Evolutionary conservation across 164 flowering plant genomes (phyloP), one percentile per base, ranked within the genome.

Genomic region (Houttuynia cordata): DNA sequence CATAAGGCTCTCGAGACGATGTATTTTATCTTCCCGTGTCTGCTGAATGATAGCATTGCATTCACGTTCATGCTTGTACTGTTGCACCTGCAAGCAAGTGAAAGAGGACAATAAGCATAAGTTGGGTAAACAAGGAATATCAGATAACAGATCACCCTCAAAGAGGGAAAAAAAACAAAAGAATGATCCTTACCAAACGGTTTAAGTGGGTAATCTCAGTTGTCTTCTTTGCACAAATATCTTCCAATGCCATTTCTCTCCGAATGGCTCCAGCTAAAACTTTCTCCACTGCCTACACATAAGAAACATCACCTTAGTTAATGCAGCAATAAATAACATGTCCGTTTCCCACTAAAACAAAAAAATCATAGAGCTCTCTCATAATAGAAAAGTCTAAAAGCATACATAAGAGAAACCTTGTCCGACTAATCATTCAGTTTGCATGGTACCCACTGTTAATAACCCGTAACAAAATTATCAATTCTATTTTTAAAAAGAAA

Each of bases 221-320:
- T 62, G 80, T 65, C 80, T 91, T 91, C 73, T 77, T 88, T 42
- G 86, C 73, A 69, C 91, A 86, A 55, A 76, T 75, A 60, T 91
- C 97, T 73, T 91, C 95, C 12, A 94, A 68, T 61, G 99, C 96
- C 91, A 91, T 88, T 79, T 94, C 99, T 73, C 99, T 85, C 69
- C 99, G 76, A 24, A 94, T 78, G 24, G 97, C 84, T 73, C 96
- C 99, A 10, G 99, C 95, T 73, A 94, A 76, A 57, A 94, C 99
- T 74, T 85, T 91, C 71, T 91, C 90, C 53, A 94, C 99, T 47
- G 91, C 97, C 99, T 93, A 82, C n/a, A 24, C 20, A n/a, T 52
- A 52, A 52, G 19, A 52, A 52, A 52, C 7, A 52, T 52, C 24
- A n/a, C 18, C 24, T 52, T 19, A 52, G 55, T 52, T 20, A 3